Evolutionary conservation across 768 basidiomycete species (phyloP).

Genomic region (Macrolepiota fuliginosa): DNA sequence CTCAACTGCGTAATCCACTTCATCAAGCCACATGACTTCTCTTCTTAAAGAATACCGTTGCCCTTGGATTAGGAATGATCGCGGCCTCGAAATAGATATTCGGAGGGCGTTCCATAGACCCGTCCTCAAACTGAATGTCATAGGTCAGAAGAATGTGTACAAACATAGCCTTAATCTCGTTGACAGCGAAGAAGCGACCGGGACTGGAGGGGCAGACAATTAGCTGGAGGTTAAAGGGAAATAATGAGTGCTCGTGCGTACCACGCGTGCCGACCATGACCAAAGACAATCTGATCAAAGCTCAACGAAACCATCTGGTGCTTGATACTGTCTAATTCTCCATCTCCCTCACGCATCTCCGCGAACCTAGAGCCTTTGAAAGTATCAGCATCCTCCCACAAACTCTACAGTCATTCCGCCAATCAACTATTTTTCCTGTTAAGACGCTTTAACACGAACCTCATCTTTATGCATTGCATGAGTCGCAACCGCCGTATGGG

Average conservation of each 20-base stretch:
- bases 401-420: neutral
- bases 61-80: neutral
- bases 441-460: neutral
- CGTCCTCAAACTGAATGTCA: conserved; percentile 28
- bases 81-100: neutral
- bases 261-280: conserved; percentile 30
- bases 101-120: conserved; percentile 1
- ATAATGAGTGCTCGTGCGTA: conserved; percentile 1
- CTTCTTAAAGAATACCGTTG: conserved; percentile 1
- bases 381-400: conserved; percentile 18
- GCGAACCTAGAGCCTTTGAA: conserved; percentile 41
- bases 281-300: conserved; percentile 25
- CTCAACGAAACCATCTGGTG: conserved; percentile 26
- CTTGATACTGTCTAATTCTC: conserved; percentile 16
- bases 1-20: too few species aligned
- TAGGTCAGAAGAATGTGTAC: conserved; percentile 34
- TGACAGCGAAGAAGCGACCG: conserved; percentile 40
- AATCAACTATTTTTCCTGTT: too few species aligned
- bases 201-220: conserved; percentile 21
- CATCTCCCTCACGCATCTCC: conserved; percentile 23
- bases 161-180: conserved; percentile 36
- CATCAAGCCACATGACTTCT: neutral
- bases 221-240: neutral
- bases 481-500: conserved; percentile 23
- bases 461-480: conserved; percentile 22